These are phyloP conservation scores for Pythium sp. DNA, from an alignment of 352 stramenopile genomes.

Conservation along the genomic window DNA sequence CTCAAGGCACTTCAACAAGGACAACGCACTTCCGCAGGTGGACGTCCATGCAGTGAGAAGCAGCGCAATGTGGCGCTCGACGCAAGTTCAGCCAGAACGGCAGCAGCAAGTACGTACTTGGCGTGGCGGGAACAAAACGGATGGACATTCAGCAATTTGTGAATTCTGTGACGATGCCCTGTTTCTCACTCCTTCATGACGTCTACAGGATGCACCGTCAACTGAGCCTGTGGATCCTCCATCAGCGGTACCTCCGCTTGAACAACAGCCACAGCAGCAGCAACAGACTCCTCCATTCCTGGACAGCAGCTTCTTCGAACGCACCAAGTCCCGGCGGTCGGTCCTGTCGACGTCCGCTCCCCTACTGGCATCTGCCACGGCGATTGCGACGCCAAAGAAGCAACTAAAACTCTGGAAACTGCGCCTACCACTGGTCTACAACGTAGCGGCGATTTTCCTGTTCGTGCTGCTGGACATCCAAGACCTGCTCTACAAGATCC, in stretches of 20 bases:
- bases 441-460: constrained; percentile 5
- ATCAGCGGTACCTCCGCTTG: neutral
- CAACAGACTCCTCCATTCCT: neutral
- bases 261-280: neutral
- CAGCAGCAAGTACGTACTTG: neutral
- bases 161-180: neutral
- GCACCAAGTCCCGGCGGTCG: neutral
- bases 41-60: neutral
- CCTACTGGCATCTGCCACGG: constrained; percentile 11
- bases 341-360: constrained; percentile 1
- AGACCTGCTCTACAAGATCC: constrained; percentile 29
- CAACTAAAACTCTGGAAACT: constrained; percentile 12
- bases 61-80: neutral
- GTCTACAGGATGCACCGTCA: neutral
- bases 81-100: neutral
- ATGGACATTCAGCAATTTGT: neutral
- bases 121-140: neutral
- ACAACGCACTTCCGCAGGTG: neutral
- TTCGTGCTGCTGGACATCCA: constrained; percentile 22
- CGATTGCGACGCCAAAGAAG: constrained; percentile 14
- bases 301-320: neutral
- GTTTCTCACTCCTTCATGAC: neutral
- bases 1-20: neutral
- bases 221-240: neutral
- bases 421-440: constrained; percentile 9